A percentile compares a stretch with the other conserved stretches of the same genome.
Evolutionary conservation across 2,329 filamentous ascomycete genomes (phyloP).

Genomic region (Xylariaceae sp.): DNA sequence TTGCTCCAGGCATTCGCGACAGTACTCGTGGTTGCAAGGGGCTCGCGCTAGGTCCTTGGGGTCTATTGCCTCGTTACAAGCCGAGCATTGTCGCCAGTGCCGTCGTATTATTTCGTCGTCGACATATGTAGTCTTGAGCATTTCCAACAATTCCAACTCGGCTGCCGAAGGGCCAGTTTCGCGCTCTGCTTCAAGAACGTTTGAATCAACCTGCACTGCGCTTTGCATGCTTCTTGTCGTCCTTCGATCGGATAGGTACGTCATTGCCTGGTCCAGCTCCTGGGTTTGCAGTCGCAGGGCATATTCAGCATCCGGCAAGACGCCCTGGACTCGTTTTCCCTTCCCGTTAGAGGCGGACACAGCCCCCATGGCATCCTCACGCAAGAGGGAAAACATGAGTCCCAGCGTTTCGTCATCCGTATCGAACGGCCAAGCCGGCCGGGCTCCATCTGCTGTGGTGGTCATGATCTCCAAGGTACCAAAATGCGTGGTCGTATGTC

Average conservation of each 20-base stretch:
- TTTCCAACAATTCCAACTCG: conserved; percentile 18
- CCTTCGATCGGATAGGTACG: no score
- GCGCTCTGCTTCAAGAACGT: no score
- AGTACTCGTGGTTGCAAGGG: conserved; percentile 47
- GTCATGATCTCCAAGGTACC: background rate
- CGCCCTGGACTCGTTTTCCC: conserved; percentile 4
- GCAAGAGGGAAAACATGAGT: conserved; percentile 11
- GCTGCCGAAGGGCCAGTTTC: background rate
- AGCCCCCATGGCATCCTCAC: conserved; percentile 1
- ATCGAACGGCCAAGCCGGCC: conserved; percentile 1
- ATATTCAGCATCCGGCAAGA: no score
- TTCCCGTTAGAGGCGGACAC: conserved; percentile 22
- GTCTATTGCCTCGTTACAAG: conserved; percentile 18
- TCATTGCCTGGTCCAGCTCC: no score
- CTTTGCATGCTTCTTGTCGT: no score
- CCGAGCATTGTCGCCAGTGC: conserved; percentile 13
- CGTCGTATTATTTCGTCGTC: conserved; percentile 1
- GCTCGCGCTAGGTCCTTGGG: conserved; percentile 14
- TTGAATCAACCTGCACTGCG: no score
- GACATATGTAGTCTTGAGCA: conserved; percentile 16
- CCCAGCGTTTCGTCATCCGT: conserved; percentile 11
- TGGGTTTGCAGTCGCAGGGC: no score
- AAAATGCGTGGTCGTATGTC: no score
- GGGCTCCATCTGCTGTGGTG: background rate
- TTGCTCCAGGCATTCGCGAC: conserved; percentile 42